phyloP scores from a whole-genome alignment of 1,139 yeast species.

The Saccharomyces hybrid region DNA sequence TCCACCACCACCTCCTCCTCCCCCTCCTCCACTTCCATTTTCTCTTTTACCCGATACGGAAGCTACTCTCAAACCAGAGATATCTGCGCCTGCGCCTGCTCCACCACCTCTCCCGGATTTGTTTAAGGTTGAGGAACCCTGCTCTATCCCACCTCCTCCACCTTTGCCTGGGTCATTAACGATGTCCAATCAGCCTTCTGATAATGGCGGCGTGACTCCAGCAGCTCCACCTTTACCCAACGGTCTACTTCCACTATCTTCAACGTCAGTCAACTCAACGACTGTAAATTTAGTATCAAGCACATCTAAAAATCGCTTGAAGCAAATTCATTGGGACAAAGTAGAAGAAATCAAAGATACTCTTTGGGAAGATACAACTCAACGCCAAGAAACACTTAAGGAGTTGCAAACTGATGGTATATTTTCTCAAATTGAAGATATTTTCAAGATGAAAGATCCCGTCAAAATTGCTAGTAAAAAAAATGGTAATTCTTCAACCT shows the following conservation, averaged over 20 bases:
- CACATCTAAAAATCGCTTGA: conserved; percentile 59
- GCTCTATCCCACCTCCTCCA: conserved; percentile 16
- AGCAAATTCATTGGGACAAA: conserved; percentile 95
- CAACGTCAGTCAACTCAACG: background rate
- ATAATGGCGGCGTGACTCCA: conserved; percentile 20
- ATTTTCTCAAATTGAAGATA: conserved; percentile 65
- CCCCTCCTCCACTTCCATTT: conserved; percentile 34
- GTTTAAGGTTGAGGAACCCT: background rate
- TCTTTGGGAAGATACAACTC: conserved; percentile 59
- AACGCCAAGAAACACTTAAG: conserved; percentile 44
- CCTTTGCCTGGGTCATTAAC: conserved; percentile 26
- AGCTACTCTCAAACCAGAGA: conserved; percentile 10
- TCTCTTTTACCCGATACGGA: conserved; percentile 25
- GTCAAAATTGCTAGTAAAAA: conserved; percentile 43
- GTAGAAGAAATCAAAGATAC: conserved; percentile 65
- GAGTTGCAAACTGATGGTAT: conserved; percentile 59
- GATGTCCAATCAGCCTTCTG: background rate
- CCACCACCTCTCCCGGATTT: conserved; percentile 22
- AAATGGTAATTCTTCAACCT: conserved; percentile 18
- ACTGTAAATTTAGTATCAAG: conserved; percentile 9
- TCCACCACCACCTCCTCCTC: conserved; percentile 22
- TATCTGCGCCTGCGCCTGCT: conserved; percentile 12
- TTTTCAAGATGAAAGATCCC: conserved; percentile 43
- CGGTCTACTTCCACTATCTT: background rate
- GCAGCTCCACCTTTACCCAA: conserved; percentile 9